phyloP scores from a whole-genome alignment of 2,329 filamentous ascomycete species.

The Capronia americana region DNA sequence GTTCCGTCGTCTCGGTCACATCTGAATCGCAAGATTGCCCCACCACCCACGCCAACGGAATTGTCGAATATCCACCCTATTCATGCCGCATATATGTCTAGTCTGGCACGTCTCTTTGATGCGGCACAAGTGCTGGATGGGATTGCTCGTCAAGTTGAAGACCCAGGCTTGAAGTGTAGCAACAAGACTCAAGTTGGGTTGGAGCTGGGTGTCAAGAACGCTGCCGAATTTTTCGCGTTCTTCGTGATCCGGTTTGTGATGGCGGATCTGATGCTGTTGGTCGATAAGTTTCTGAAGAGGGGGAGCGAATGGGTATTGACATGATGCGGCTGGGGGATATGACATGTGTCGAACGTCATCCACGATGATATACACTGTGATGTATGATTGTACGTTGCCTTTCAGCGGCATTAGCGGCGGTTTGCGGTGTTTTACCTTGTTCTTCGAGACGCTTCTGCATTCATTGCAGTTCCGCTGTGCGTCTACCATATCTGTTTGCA shows the following conservation, averaged over 20 bases:
- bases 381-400: slow-evolving; percentile 24
- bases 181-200: slow-evolving; percentile 94
- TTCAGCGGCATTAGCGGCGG: slow-evolving; percentile 18
- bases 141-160: slow-evolving; percentile 92
- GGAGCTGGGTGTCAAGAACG: slow-evolving; percentile 89
- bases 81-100: slow-evolving; percentile 88
- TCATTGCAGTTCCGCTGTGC: background rate
- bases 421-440: slow-evolving; percentile 6
- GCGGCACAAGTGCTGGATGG: slow-evolving; percentile 90
- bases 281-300: slow-evolving; percentile 97
- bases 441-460: slow-evolving; percentile 1
- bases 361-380: slow-evolving; percentile 4
- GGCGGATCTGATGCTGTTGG: slow-evolving; percentile 77
- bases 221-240: slow-evolving; percentile 96
- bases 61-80: slow-evolving; percentile 62
- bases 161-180: slow-evolving; percentile 87
- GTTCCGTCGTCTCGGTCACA: slow-evolving; percentile 64
- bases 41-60: slow-evolving; percentile 68
- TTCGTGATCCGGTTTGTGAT: slow-evolving; percentile 96
- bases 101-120: slow-evolving; percentile 88
- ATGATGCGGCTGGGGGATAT: slow-evolving; percentile 41
- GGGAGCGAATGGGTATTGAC: slow-evolving; percentile 90
- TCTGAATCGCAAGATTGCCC: slow-evolving; percentile 63
- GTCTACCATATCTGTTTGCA: background rate
- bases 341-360: slow-evolving; percentile 5